Conservation (phyloP, 371 early-diverging fungal species). For the Mortierella sp. region DNA sequence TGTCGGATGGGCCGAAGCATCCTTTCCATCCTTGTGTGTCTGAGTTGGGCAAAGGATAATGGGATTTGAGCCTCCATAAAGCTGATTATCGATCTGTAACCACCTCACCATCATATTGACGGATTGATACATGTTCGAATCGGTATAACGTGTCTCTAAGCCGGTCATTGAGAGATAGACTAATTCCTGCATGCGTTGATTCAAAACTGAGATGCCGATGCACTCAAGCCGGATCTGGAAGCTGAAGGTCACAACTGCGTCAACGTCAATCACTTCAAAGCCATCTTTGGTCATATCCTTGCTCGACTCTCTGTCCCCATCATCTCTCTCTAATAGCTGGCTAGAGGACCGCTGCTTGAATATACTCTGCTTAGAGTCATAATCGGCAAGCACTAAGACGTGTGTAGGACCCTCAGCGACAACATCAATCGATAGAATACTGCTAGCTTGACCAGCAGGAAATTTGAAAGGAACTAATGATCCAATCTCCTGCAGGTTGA, state of each 20-base stretch:
- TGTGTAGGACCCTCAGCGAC: slow-evolving; percentile 87
- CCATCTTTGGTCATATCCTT: slow-evolving; percentile 60
- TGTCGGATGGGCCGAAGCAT: slow-evolving; percentile 70
- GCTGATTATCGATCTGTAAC: slow-evolving; percentile 97
- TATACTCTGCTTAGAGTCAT: slow-evolving; percentile 70
- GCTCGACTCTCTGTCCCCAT: slow-evolving; percentile 37
- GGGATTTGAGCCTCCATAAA: slow-evolving; percentile 85
- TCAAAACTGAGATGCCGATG: slow-evolving; percentile 92
- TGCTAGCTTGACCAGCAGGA: slow-evolving; percentile 60
- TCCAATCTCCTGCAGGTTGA: slow-evolving; percentile 94
- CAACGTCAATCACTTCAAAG: slow-evolving; percentile 69
- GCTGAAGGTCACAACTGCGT: slow-evolving; percentile 69
- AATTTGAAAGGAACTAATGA: slow-evolving; percentile 86
- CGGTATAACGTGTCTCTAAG: slow-evolving; percentile 78
- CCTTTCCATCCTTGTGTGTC: slow-evolving; percentile 73
- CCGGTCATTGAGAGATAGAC: slow-evolving; percentile 84
- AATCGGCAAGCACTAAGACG: slow-evolving; percentile 83
- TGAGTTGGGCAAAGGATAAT: slow-evolving; percentile 94
- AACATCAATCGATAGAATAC: slow-evolving; percentile 86
- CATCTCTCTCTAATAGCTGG: slow-evolving; percentile 42
- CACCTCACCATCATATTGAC: slow-evolving; percentile 84
- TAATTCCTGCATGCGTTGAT: slow-evolving; percentile 82
- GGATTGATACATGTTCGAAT: slow-evolving; percentile 82
- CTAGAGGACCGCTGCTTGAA: slow-evolving; percentile 61
- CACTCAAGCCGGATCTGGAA: slow-evolving; percentile 84